Evolutionary conservation across 257 asterid genomes (phyloP), one percentile per base, ranked within the genome.

Genomic region (Galeopsis tetrahit): DNA sequence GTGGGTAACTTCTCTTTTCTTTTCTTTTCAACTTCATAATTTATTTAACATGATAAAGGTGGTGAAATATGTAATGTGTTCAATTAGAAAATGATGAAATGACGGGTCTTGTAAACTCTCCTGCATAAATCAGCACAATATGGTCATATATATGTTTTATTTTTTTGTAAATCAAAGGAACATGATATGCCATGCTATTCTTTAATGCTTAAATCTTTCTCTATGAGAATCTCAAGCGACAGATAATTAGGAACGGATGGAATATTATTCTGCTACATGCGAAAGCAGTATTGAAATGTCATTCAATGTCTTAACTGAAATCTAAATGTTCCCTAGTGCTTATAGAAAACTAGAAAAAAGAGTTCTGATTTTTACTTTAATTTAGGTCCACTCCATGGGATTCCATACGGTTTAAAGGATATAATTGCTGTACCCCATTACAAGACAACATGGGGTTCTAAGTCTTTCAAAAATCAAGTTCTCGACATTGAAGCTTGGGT

Each of bases 381-480:
- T 80, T 48, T 77, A 91, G 98, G 99, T 69, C 97, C 93, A 21
- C 96, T 94, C 52, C 99, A 94, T 73, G 98, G 99, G 66, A 91
- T 94, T 71, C 98, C 99, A 44, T 94, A 90, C 42, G 99, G 99
- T 13, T 78, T 94, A 81, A 91, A 94, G 88, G 99, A 90, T 81
- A 91, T 87, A 65, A 88, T 91, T 75, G 93, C 99, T 42, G 97
- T 94, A 61, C 98, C 98, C 10, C 81, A 77, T 65, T 94, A 94
- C 89, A 87, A 78, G 84, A 94, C 98, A 9, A 91, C 99, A 0
- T 94, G 98, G 99, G 99, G 99, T 51, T 94, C 93, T 55, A 85
- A 66, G 76, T 58, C 92, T 34, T 94, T 84, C 44, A 79, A 83
- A 78, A 80, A 88, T 75, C 99, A 91, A 82, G 89, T 87, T 69